phyloP scores from a whole-genome alignment of 208 protist genomes.

The Wallacemonas rigidus region DNA sequence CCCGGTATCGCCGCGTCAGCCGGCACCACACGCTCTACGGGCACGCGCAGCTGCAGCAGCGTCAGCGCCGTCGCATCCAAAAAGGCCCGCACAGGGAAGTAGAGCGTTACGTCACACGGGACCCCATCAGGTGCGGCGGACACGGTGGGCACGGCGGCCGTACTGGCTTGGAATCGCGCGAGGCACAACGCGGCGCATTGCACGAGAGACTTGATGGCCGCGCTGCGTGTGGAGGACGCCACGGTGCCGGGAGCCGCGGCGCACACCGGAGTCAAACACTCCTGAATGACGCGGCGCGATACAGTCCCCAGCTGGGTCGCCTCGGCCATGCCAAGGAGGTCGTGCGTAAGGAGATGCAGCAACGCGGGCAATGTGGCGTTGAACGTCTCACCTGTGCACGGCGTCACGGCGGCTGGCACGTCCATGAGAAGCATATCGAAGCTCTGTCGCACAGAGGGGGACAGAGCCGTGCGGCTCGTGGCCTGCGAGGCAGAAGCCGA shows the following conservation, averaged over 20 bases:
- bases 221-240: constrained; percentile 31
- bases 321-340: constrained; percentile 53
- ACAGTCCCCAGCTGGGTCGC: constrained; percentile 27
- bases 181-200: constrained; percentile 56
- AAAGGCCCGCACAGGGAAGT: constrained; percentile 24
- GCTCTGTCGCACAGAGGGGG: constrained; percentile 18
- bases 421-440: constrained; percentile 59
- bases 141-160: constrained; percentile 10
- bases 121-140: neutral
- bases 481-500: neutral
- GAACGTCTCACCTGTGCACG: constrained; percentile 72
- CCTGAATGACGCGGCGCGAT: constrained; percentile 51
- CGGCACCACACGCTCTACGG: constrained; percentile 33
- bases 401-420: constrained; percentile 60
- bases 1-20: constrained; percentile 11
- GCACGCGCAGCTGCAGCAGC: constrained; percentile 28
- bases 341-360: constrained; percentile 60
- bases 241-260: constrained; percentile 40
- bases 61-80: constrained; percentile 40
- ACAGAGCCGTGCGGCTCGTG: neutral
- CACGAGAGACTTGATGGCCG: constrained; percentile 57
- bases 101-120: neutral
- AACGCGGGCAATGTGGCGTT: constrained; percentile 57
- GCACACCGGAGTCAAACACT: constrained; percentile 72
- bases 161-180: constrained; percentile 24